Evolutionary conservation across 2,329 filamentous ascomycete species (phyloP), one percentile per base, ranked within the genome.

Genomic region (Nothophaeocryptopus gaeumannii): DNA sequence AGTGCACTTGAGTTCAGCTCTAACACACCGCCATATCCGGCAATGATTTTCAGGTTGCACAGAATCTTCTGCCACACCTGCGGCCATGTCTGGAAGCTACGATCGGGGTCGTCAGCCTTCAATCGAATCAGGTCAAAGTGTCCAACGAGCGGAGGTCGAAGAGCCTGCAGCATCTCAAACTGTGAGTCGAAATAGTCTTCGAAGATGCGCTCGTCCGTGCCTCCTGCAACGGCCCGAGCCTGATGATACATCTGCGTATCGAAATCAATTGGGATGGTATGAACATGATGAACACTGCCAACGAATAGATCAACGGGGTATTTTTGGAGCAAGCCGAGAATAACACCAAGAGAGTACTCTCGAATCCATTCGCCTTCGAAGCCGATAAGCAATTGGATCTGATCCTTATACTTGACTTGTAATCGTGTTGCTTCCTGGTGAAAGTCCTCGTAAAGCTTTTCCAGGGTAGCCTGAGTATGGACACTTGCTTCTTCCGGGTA

Each of bases 341-440:
- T 84, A 39, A 86, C 72, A 0, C 69, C 70, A 60, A 84, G 82
- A 3, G 80, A 81, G 3, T 75, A 78, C 0, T 85, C 78, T 5
- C 91, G 84, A 67, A 96, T 93, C 84, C 89, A 99, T 68, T 99
- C 93, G 46, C 83, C 82, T 70, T 99, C 93, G 67, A 97, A 96
- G 39, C 89, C 93, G 65, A 99, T 83, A 37, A 96, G 78, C 57
- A 99, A 78, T 47, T 84, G 77, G 61, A 99, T 90, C 56, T 84
- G 76, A 10, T 51, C 53, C 5, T 80, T 77, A 72, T 96, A 96
- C 58, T 78, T 80, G 2, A 72, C 68, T 47, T 86, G 86, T 29
- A 99, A 76, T 31, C 86, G 83, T 45, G 77, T 70, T 8, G 93
- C 91, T 72, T 96, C 89, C 45, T 70, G 54, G 58, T 92, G 80